A percentile compares a stretch with the other conserved stretches of the same genome.
Evolutionary conservation across 2,329 filamentous ascomycete genomes (phyloP).

Genomic region (Purpureocillium takamizusanense): DNA sequence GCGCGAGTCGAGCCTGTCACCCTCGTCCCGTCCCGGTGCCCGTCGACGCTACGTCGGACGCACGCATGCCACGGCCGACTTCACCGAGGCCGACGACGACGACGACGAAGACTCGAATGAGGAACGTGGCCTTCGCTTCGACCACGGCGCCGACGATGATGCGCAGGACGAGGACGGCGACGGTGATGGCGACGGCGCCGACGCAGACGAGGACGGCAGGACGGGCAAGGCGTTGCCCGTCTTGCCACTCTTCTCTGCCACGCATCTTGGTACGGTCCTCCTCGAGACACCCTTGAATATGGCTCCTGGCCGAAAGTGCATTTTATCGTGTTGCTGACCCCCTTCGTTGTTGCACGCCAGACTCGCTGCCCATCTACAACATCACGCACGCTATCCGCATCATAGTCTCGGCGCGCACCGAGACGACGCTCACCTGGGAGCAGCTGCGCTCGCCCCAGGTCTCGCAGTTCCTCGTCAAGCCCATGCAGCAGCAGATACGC

Average conservation of each 20-base stretch:
- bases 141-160: conserved; percentile 36
- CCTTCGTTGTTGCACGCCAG: conserved; percentile 36
- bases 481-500: conserved; percentile 84
- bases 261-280: conserved; percentile 55
- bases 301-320: no score
- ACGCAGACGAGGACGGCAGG: conserved; percentile 27
- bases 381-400: conserved; percentile 85
- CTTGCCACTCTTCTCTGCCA: conserved; percentile 72
- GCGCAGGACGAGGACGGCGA: conserved; percentile 37
- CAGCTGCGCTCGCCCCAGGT: conserved; percentile 93
- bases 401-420: conserved; percentile 74
- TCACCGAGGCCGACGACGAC: conserved; percentile 54
- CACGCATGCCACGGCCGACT: conserved; percentile 53
- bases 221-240: conserved; percentile 26
- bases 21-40: conserved; percentile 18
- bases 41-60: conserved; percentile 17
- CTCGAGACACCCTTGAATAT: no score
- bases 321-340: not conserved
- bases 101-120: conserved; percentile 31
- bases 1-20: conserved; percentile 18
- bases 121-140: conserved; percentile 14
- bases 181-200: conserved; percentile 39
- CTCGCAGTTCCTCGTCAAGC: conserved; percentile 91
- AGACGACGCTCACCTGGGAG: conserved; percentile 90
- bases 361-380: conserved; percentile 80